Conservation (phyloP, 176 grass and related monocot genomes). For the Aechmea fasciata region DNA sequence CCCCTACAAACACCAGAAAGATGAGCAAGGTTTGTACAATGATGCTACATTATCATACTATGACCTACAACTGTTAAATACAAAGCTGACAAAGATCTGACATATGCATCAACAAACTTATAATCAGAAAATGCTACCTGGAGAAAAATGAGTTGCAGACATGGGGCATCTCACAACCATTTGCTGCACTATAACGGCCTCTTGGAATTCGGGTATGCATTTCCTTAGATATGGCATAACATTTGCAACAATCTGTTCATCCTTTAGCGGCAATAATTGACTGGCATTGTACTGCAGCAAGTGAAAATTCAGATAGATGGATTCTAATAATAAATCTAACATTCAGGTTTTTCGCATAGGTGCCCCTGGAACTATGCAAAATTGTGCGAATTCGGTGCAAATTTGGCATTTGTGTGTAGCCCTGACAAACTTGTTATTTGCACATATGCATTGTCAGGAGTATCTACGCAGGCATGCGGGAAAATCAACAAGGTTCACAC, state of each 20-base stretch:
- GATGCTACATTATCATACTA: not conserved
- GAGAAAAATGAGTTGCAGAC: constrained; percentile 60
- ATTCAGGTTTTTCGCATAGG: too few species aligned
- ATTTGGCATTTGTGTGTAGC: too few species aligned
- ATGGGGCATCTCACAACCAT: constrained; percentile 44
- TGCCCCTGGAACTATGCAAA: too few species aligned
- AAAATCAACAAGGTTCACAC: too few species aligned
- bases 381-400: too few species aligned
- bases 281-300: constrained; percentile 48
- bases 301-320: not conserved
- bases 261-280: constrained; percentile 42
- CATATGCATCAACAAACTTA: too few species aligned
- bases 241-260: constrained; percentile 52
- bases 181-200: constrained; percentile 40
- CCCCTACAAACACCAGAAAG: not conserved
- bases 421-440: not conserved
- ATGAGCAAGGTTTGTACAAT: not conserved
- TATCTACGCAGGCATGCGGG: too few species aligned
- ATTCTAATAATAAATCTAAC: too few species aligned
- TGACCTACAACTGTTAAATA: not conserved
- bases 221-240: constrained; percentile 46
- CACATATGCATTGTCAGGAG: too few species aligned
- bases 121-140: constrained; percentile 37
- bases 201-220: constrained; percentile 60
- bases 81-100: too few species aligned